Base-by-base conservation (phyloP, 1,284 basidiomycete genomes). In the Moesziomyces sp. region DNA sequence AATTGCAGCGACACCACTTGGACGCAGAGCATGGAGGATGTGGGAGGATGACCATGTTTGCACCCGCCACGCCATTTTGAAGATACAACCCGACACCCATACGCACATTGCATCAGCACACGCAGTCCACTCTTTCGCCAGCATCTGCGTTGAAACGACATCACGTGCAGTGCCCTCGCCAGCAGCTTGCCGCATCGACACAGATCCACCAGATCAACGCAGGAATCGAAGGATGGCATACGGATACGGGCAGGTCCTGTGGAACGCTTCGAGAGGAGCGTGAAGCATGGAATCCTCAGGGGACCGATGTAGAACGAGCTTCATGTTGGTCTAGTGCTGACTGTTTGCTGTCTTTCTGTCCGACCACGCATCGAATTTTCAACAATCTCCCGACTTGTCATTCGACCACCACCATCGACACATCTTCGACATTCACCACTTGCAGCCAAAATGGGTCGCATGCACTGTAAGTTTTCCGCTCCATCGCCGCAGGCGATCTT, bases 401-500 rank as follows among this genome's bases (percentile, higher is more conserved):
- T 42, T 46, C 38, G 26, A 26, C 18, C 52, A 24, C 43, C 44
- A 42, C 33, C 33, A 21, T 44, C 48, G 38, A 33, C 30, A 33
- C 30, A 33, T 13, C 24, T 11, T 33, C 54, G 7, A 54, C 23
- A 28, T 53, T 52, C 46, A 60, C 62, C 64, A 51, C 50, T 45
- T 58, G 10, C 58, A 79, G 78, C 58, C 79, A 81, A 76, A 61
- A 83, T 83, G 82, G 82, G 82, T 82, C 82, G 82, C 74, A 83
- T 83, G 82, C 80, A 83, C 78, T 80, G 71, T 76, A 65, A 74
- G 71, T 69, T 5, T 33, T 11, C 48, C 58, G 52, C 58, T 18
- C 45, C 24, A 43, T 13, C 24, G 8, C 28, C 18, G 14, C 35
- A 8, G 5, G 10, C 45, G 19, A 46, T 2, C 26, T 5, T 7